Evolutionary conservation across 1,284 basidiomycete species (phyloP), one percentile per base, ranked within the genome.

Genomic region (Volvariella volvacea): DNA sequence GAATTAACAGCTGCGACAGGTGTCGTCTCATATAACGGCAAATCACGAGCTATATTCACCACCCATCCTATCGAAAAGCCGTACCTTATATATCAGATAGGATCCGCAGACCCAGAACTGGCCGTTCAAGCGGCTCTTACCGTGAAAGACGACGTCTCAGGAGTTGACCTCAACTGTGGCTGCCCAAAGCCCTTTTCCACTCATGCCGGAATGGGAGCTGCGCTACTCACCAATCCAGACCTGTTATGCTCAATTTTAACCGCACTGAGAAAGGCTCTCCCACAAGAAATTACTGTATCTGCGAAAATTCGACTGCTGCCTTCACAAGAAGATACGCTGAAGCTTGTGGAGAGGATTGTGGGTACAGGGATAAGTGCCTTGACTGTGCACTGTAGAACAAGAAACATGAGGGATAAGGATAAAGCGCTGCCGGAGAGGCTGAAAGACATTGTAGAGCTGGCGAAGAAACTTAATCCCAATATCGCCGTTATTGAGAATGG

Each of bases 161-260:
- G 94, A 16, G 78, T 99, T 56, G 93, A 95, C 62, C 80, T 96
- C 51, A 96, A 95, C 62, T 96, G 93, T 56, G 96, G 91, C 0
- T 94, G 91, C 60, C 93, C 93, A 0, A 96, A 97, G 58, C 88
- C 92, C 1, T 99, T 99, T 65, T 95, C 92, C 16, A 93, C 93
- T 0, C 89, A 93, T 55, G 71, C 85, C 0, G 95, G 96, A 0
- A 98, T 99, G 94, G 96, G 96, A 15, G 94, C 96, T 1, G 94
- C 92, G 9, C 73, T 99, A 12, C 80, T 99, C 39, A 83, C 87
- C 4, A 94, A 88, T 32, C 93, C 96, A 0, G 92, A 96, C 57
- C 68, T 93, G 16, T 75, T 99, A 9, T 94, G 94, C 60, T 73
- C 82, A 16, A 96, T 97, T 52, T 74, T 97, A 17, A 77, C 74